Evolutionary conservation across 805 yeast genomes (phyloP), one percentile per base, ranked within the genome.

Genomic region (Candida nanaspora): DNA sequence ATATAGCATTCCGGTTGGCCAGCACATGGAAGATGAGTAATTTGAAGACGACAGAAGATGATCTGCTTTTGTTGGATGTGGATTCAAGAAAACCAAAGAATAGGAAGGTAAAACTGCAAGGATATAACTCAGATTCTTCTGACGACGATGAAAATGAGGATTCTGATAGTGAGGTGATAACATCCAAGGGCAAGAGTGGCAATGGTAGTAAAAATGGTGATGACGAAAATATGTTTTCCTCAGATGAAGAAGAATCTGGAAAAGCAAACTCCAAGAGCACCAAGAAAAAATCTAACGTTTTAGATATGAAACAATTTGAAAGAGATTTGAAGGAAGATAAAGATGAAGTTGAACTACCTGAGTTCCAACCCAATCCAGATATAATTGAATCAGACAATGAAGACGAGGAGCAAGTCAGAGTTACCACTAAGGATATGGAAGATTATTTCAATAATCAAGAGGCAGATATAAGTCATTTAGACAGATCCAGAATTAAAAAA

Each of bases 211-310:
- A 50, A 11, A 41, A 42, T 28, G 40, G 44, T 19, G 46, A 40
- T 3, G 59, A 60, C 27, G 70, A 65, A 29, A 75, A 70, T 49
- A 70, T 71, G 69, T 66, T 63, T 52, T 72, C 69, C 16, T 46
- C 61, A 23, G 57, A 54, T 43, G 53, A 44, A 18, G 42, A 47
- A 20, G 38, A 38, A 22, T 27, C 39, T 43, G 53, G 44, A 18
- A 41, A 47, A 20, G 38, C 37, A 22, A 28, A 38, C 14, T 25
- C 39, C 29, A 35, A 43, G 19, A 40, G 30, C 7, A 41, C 39
- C 19, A 49, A 45, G 37, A 47, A 42, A 19, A 38, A 27, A 23
- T 27, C 38, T 16, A 37, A 38, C 20, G 43, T 55, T 15, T 36
- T 70, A 41, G 68, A 70, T 36, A 53, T 68, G 46, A 52, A 57